phyloP scores from a whole-genome alignment of 495 filamentous ascomycete genomes.

The Cenococcum geophilum region DNA sequence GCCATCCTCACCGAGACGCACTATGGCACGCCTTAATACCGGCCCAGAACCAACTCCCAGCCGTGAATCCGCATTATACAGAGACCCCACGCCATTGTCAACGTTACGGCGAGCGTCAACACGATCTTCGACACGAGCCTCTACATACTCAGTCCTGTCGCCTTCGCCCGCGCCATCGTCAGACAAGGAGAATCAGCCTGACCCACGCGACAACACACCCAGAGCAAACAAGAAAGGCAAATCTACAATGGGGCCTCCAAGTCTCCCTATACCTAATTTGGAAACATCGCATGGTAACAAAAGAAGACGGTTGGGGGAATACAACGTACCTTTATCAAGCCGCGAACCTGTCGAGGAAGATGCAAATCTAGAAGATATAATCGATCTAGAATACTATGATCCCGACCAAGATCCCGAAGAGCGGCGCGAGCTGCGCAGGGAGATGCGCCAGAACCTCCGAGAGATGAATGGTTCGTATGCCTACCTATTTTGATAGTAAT shows the following conservation, averaged over 20 bases:
- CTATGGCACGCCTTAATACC: slow-evolving; percentile 31
- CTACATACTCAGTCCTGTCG: slow-evolving; percentile 38
- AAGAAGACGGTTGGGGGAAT: slow-evolving; percentile 17
- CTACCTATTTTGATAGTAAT: not conserved
- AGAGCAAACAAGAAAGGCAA: slow-evolving; percentile 8
- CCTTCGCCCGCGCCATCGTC: slow-evolving; percentile 43
- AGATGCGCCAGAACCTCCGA: slow-evolving; percentile 58
- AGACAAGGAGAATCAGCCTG: slow-evolving; percentile 55
- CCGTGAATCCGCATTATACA: slow-evolving; percentile 22
- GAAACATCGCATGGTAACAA: slow-evolving; percentile 12
- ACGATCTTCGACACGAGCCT: slow-evolving; percentile 12
- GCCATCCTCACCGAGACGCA: not conserved
- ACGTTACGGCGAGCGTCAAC: slow-evolving; percentile 7
- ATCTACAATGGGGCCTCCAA: slow-evolving; percentile 5
- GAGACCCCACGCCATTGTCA: slow-evolving; percentile 19
- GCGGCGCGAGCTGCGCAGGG: slow-evolving; percentile 61
- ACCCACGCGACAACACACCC: slow-evolving; percentile 18
- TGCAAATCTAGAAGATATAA: slow-evolving; percentile 40
- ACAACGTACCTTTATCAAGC: slow-evolving; percentile 43
- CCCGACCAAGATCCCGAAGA: slow-evolving; percentile 82
- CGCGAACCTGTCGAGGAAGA: slow-evolving; percentile 41
- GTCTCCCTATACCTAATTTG: slow-evolving; percentile 14
- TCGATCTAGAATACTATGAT: slow-evolving; percentile 58
- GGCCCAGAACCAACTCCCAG: slow-evolving; percentile 7
- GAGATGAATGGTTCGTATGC: slow-evolving; percentile 54